A percentile compares a stretch with the other conserved stretches of the same genome.
phyloP scores from a whole-genome alignment of 2,329 filamentous ascomycete species.

The Botryotinia globosa region DNA sequence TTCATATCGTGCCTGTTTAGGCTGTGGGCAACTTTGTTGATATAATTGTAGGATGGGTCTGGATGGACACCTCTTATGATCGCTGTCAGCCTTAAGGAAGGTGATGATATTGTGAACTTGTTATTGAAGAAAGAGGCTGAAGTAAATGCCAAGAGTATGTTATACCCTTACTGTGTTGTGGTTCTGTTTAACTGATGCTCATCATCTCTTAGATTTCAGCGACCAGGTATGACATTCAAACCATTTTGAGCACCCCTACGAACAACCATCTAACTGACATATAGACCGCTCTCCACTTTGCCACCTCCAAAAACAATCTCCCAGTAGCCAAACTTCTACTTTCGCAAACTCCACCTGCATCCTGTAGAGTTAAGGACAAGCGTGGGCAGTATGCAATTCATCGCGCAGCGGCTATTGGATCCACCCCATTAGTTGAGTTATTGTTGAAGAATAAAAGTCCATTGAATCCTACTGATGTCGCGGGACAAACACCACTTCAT shows the following conservation, averaged over 20 bases:
- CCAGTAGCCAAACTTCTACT: slow-evolving; percentile 79
- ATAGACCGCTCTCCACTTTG: slow-evolving; percentile 86
- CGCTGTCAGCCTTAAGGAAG: slow-evolving; percentile 69
- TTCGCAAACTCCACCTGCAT: slow-evolving; percentile 64
- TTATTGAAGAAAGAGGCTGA: slow-evolving; percentile 69
- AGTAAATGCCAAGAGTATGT: slow-evolving; percentile 67
- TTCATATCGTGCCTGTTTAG: not conserved
- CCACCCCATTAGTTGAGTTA: slow-evolving; percentile 79
- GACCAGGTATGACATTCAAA: slow-evolving; percentile 53
- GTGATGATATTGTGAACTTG: slow-evolving; percentile 64
- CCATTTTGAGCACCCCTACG: slow-evolving; percentile 6
- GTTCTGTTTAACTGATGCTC: slow-evolving; percentile 13
- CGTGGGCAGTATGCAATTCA: slow-evolving; percentile 89
- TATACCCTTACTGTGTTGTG: not conserved
- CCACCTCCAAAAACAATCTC: slow-evolving; percentile 84
- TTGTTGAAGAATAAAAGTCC: slow-evolving; percentile 76
- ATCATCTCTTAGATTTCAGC: slow-evolving; percentile 51
- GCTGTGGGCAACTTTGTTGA: not conserved
- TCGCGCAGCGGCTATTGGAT: slow-evolving; percentile 85
- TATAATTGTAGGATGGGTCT: slow-evolving; percentile 57
- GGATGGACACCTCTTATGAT: slow-evolving; percentile 89
- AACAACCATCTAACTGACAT: slow-evolving; percentile 14
- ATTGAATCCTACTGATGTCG: slow-evolving; percentile 75
- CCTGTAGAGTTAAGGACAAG: slow-evolving; percentile 76
- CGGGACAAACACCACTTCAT: slow-evolving; percentile 86